Conservation (phyloP, 1,284 basidiomycete species). For the Inonotus hispidus region DNA sequence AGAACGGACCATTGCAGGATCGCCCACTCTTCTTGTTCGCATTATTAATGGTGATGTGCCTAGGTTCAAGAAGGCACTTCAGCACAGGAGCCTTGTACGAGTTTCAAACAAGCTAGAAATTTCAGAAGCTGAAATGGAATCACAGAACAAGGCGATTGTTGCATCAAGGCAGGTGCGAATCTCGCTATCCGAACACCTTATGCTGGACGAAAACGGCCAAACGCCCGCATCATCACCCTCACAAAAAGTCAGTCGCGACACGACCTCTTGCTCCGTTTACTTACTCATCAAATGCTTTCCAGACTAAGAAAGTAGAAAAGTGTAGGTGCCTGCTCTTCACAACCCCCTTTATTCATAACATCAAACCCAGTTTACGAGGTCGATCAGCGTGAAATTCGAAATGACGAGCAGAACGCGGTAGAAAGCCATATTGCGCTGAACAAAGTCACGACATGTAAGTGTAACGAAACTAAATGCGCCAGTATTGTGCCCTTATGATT, state of each 20-base stretch:
- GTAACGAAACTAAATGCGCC: not conserved
- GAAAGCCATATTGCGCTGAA: not conserved
- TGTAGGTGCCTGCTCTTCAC: slow-evolving; percentile 1
- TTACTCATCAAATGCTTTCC: not conserved
- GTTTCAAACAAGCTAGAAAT: not conserved
- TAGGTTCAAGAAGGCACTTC: slow-evolving; percentile 37
- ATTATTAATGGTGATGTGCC: slow-evolving; percentile 30
- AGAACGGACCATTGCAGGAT: slow-evolving; percentile 22
- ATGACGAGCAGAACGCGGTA: not conserved
- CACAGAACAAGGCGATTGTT: not conserved
- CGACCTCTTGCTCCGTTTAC: not conserved
- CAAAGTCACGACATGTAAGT: not conserved
- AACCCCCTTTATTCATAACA: not conserved
- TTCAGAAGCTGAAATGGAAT: not conserved
- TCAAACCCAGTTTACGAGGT: slow-evolving; percentile 2
- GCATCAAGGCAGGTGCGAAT: slow-evolving; percentile 4
- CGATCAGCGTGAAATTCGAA: not conserved
- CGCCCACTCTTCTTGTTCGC: slow-evolving; percentile 33
- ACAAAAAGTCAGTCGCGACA: slow-evolving; percentile 2
- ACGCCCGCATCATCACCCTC: not conserved
- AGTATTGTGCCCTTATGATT: not conserved
- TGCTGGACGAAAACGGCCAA: slow-evolving; percentile 13
- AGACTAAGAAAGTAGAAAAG: slow-evolving; percentile 9
- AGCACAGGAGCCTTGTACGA: slow-evolving; percentile 39
- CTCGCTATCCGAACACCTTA: slow-evolving; percentile 21